Evolutionary conservation across 2,329 filamentous ascomycete species (phyloP).

Genomic region (Cladophialophora psammophila): DNA sequence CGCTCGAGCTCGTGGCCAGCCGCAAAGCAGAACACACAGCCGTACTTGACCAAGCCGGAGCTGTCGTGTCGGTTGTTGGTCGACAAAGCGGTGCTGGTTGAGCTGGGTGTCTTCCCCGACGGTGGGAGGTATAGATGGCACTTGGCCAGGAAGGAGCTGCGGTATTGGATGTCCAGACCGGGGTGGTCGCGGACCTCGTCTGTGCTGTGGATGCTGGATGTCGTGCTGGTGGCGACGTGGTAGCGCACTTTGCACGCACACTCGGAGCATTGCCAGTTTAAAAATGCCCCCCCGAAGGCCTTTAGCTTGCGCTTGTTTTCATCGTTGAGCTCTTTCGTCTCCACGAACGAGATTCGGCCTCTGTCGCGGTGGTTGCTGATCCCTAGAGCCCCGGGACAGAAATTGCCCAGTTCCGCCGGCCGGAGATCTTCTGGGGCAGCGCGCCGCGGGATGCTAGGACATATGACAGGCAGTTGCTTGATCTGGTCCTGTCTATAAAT

Average conservation of each 20-base stretch:
- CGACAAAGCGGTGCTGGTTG: background rate
- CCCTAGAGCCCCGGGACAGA: conserved; percentile 40
- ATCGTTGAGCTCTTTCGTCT: conserved; percentile 32
- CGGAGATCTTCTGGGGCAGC: conserved; percentile 32
- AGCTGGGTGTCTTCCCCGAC: conserved; percentile 18
- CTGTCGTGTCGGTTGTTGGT: conserved; percentile 1
- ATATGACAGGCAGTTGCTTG: conserved; percentile 21
- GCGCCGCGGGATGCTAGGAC: conserved; percentile 33
- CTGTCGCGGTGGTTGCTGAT: conserved; percentile 39
- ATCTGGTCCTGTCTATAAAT: conserved; percentile 38
- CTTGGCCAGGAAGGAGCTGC: conserved; percentile 37
- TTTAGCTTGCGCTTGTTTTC: conserved; percentile 33
- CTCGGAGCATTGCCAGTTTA: conserved; percentile 40
- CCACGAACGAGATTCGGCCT: conserved; percentile 35
- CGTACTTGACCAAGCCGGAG: conserved; percentile 30
- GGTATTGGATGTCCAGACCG: conserved; percentile 35
- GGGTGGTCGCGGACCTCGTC: conserved; percentile 38
- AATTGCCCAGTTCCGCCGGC: conserved; percentile 31
- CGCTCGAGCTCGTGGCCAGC: conserved; percentile 30
- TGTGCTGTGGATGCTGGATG: conserved; percentile 37
- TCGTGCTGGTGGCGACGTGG: conserved; percentile 35
- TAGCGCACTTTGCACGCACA: conserved; percentile 39
- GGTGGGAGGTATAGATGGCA: conserved; percentile 37
- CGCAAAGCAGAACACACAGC: conserved; percentile 40
- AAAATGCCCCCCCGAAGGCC: conserved; percentile 36